Evolutionary conservation across 768 basidiomycete genomes (phyloP).

Genomic region (Boletus eberwhitei): DNA sequence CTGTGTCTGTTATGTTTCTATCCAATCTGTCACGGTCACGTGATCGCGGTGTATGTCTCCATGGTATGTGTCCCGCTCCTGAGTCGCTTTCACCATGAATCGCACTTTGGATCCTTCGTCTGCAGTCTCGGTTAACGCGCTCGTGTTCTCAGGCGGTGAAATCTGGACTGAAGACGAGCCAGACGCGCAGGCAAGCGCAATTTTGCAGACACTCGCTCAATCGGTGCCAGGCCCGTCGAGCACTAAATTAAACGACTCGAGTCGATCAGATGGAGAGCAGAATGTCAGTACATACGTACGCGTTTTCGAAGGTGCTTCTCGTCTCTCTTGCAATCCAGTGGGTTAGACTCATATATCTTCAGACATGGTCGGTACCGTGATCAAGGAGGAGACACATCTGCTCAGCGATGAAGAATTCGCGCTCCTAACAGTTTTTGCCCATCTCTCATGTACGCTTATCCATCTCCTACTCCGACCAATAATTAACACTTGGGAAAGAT

Average conservation of each 20-base stretch:
- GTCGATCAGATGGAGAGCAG: slow-evolving; percentile 1
- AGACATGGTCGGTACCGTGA: slow-evolving; percentile 58
- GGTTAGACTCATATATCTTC: not conserved
- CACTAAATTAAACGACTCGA: not conserved
- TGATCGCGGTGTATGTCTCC: not conserved
- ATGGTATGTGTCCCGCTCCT: too few species aligned
- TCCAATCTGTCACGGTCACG: slow-evolving; percentile 3
- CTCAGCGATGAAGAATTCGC: slow-evolving; percentile 47
- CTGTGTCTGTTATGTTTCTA: too few species aligned
- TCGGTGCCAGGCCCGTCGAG: slow-evolving; percentile 13
- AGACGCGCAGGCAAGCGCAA: slow-evolving; percentile 1
- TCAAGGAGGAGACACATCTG: slow-evolving; percentile 49
- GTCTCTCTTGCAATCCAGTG: not conserved
- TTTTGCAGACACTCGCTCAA: slow-evolving; percentile 7
- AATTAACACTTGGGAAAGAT: slow-evolving; percentile 35
- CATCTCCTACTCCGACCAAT: not conserved
- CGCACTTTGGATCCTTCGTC: slow-evolving; percentile 5
- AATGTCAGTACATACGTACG: slow-evolving; percentile 27
- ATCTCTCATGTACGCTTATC: slow-evolving; percentile 47
- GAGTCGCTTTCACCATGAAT: slow-evolving; percentile 3
- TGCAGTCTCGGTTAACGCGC: slow-evolving; percentile 19
- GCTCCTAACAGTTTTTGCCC: slow-evolving; percentile 40
- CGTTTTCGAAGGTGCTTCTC: slow-evolving; percentile 29
- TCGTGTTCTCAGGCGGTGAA: slow-evolving; percentile 33
- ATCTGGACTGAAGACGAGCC: slow-evolving; percentile 14